Evolutionary conservation across 345 rosid species (phyloP).

Genomic region (Hypericum perforatum): DNA sequence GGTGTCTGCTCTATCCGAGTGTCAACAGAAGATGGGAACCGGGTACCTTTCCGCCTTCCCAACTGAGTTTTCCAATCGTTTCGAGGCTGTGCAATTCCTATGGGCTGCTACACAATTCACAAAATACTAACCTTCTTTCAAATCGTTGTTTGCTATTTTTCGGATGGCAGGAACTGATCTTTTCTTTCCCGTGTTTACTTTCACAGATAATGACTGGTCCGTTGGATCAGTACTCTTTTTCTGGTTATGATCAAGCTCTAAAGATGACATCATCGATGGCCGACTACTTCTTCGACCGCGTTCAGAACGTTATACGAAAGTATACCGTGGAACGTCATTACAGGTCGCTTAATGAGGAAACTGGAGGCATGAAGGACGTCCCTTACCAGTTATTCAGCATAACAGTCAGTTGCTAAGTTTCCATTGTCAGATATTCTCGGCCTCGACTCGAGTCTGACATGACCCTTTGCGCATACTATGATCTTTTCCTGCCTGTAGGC

Average conservation of each 20-base stretch:
- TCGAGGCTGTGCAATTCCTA: conserved; percentile 67
- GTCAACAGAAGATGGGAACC: conserved; percentile 61
- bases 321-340: conserved; percentile 61
- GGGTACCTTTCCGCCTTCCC: conserved; percentile 98
- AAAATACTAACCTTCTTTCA: conserved; percentile 34
- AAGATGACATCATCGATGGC: conserved; percentile 78
- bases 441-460: conserved; percentile 9
- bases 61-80: conserved; percentile 62
- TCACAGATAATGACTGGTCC: conserved; percentile 81
- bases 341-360: conserved; percentile 78
- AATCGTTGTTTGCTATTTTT: not conserved
- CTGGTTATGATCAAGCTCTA: conserved; percentile 54
- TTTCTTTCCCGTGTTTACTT: conserved; percentile 9
- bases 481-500: conserved; percentile 39
- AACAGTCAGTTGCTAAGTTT: conserved; percentile 34
- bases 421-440: not conserved
- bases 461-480: conserved; percentile 4
- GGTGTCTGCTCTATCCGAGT: conserved; percentile 52
- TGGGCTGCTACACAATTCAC: conserved; percentile 99
- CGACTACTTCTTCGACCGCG: conserved; percentile 72
- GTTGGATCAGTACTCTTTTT: conserved; percentile 67
- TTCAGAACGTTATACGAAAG: conserved; percentile 54
- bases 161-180: not conserved
- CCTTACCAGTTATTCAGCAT: conserved; percentile 58
- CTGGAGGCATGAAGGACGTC: conserved; percentile 97